Conservation (phyloP, 2,329 filamentous ascomycete species). For the Pseudogymnoascus sp. region DNA sequence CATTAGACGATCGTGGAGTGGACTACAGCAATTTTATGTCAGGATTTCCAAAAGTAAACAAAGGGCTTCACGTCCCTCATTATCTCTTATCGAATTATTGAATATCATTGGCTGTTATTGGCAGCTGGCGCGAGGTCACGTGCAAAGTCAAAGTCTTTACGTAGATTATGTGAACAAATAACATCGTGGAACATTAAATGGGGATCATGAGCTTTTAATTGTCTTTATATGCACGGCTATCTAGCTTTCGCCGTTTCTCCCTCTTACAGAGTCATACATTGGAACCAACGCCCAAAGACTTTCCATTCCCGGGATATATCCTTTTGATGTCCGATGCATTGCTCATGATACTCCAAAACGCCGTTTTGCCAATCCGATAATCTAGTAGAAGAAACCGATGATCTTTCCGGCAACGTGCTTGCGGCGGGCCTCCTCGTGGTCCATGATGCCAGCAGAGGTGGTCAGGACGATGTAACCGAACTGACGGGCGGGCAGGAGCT, state of each 20-base stretch:
- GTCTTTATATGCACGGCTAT: slow-evolving; percentile 27
- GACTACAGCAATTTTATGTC: neutral
- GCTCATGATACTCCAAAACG: slow-evolving; percentile 25
- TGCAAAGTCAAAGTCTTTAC: neutral
- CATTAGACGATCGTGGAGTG: neutral
- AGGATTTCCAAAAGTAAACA: neutral
- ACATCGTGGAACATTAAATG: neutral
- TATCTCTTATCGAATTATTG: neutral
- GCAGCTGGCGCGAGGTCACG: neutral
- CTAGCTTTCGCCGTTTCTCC: slow-evolving; percentile 17
- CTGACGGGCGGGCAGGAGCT: slow-evolving; percentile 98
- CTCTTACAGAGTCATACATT: slow-evolving; percentile 3
- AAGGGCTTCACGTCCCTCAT: neutral
- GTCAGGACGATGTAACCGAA: slow-evolving; percentile 99
- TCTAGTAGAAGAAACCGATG: slow-evolving; percentile 98
- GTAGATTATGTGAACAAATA: neutral
- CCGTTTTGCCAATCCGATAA: slow-evolving; percentile 14
- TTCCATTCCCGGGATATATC: slow-evolving; percentile 15
- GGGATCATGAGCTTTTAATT: slow-evolving; percentile 26
- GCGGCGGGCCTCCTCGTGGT: slow-evolving; percentile 98
- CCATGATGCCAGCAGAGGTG: slow-evolving; percentile 99
- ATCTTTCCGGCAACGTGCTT: slow-evolving; percentile 99
- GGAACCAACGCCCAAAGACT: neutral
- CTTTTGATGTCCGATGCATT: slow-evolving; percentile 10
- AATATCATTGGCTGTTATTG: neutral